Base-by-base conservation (phyloP, 768 basidiomycete species). In the Sarcomyxa edulis region DNA sequence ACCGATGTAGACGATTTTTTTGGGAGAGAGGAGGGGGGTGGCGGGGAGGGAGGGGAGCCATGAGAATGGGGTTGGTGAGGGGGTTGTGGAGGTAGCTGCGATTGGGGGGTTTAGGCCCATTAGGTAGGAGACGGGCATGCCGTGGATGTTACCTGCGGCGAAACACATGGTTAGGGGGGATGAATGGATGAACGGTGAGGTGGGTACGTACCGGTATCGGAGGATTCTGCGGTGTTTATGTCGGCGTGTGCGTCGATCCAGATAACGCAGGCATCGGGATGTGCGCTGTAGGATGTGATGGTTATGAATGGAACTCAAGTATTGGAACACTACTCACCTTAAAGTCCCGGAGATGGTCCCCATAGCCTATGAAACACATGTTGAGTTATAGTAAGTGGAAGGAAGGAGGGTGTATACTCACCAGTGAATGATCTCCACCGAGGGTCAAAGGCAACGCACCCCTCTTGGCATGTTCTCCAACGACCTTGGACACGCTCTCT, bases 201-300 rank as follows among this genome's bases (percentile, higher is more conserved):
- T 40, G 24, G 6, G 31, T 24, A 51, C 64, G 39, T 55, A 76
- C 84, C 84, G 49, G 84, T 80, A 29, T 66, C 81, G 14, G 93
- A 93, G 11, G 87, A 78, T 40, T 84, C 78, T 8, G 74, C 64
- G 5, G 94, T 96, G 61, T 99, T 97, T 66, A 99, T 91, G 57
- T 98, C 96, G 14, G 92, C 85, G 52, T 97, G 96, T 3, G 96
- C 96, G 56, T 99, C 96, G 43, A 98, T 69, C 96, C 96, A 98
- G 44, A 99, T 67, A 24, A 99, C 82, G 55, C 89, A 88, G 16
- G 87, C 81, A 20, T 90, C 76, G 9, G 86, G 82, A 53, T 88
- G 72, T 32, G 70, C 66, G 41, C 88, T 90, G 35, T 18, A 39
- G 26, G 18, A 15, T 14, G 29, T 35, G 39, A 14, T 35, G 38